Base-by-base conservation (phyloP, 495 filamentous ascomycete genomes). In the Penicillium canariense region DNA sequence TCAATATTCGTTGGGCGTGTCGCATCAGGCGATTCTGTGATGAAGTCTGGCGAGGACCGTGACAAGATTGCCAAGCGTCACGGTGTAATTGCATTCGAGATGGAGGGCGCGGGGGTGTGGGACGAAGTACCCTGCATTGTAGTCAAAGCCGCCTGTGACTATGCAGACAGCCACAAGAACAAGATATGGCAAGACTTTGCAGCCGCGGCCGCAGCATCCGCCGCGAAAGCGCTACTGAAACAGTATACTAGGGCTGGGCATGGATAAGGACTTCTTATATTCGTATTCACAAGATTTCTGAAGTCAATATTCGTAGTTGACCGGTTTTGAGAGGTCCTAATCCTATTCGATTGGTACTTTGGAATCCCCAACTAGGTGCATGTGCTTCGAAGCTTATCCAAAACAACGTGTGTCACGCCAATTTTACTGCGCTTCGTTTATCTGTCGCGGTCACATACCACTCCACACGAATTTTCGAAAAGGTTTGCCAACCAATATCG, bases 381-480 rank as follows among this genome's bases (percentile, higher is more conserved):
- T n/a, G n/a, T n/a, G n/a, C n/a, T n/a, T n/a, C n/a, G n/a, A n/a
- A n/a, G n/a, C n/a, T n/a, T n/a, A n/a, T n/a, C 30, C 30, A 12
- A 32, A 32, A 32, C 30, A 32, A n/a, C n/a, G n/a, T n/a, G n/a
- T n/a, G n/a, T n/a, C n/a, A n/a, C n/a, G n/a, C n/a, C n/a, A n/a
- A n/a, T n/a, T n/a, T n/a, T n/a, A n/a, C n/a, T n/a, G n/a, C n/a
- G n/a, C n/a, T n/a, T n/a, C n/a, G n/a, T n/a, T n/a, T n/a, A n/a
- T n/a, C n/a, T n/a, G n/a, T n/a, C n/a, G 32, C 32, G 14, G 32
- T 14, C 1, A 35, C 14, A 35, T 38, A 38, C 35, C 32, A 32
- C 48, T 50, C 32, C 32, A 32, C 48, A 50, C 32, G 48, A 50
- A 50, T 50, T 50, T 50, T 50, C 20, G 47, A 49, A 49, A 18